Base-by-base conservation (phyloP, 192 early-diverging fungal genomes). In the Podila verticillata region DNA sequence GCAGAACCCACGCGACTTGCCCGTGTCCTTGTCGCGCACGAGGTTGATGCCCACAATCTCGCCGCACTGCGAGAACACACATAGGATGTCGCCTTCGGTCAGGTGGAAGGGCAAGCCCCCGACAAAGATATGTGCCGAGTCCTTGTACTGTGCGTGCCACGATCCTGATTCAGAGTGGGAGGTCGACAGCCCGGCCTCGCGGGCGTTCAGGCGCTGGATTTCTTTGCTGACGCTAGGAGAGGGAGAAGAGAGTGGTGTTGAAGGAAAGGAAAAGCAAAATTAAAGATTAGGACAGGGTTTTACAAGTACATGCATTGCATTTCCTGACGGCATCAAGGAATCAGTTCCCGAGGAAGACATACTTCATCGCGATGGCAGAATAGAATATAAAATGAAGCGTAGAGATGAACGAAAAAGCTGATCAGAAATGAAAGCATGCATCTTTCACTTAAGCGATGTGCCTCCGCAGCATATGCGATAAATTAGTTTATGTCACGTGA, bases 11-110 rank as follows among this genome's bases (percentile, higher is more conserved):
- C 91, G 93, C 51, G 91, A 89, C 72, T 93, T 92, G 28, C 96
- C 96, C 3, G 96, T 96, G 32, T 93, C 88, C 75, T 93, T 91
- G 82, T 98, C 94, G 26, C 96, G 86, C 35, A 95, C 91, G 48
- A 97, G 84, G 64, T 96, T 94, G 62, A 98, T 84, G 72, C 97
- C 93, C n/a, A 96, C 86, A 7, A 97, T 84, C 71, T 98, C 97
- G 47, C 97, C 97, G 82, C 88, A 95, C 89, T 99, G 97, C 30
- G 97, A 97, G 70, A 99, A 95, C 35, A 98, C 89, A 72, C 92
- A 91, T 39, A 99, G 92, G 57, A 97, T 71, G 78, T 99, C 97
- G 57, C 96, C 96, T 71, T 99, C 97, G 12, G 93, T 96, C 34
- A 98, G 75, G 26, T 97, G 89, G 74, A 83, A 96, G 0, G 90